Conservation (phyloP, 2,329 filamentous ascomycete species). For the Fusarium torreyae region DNA sequence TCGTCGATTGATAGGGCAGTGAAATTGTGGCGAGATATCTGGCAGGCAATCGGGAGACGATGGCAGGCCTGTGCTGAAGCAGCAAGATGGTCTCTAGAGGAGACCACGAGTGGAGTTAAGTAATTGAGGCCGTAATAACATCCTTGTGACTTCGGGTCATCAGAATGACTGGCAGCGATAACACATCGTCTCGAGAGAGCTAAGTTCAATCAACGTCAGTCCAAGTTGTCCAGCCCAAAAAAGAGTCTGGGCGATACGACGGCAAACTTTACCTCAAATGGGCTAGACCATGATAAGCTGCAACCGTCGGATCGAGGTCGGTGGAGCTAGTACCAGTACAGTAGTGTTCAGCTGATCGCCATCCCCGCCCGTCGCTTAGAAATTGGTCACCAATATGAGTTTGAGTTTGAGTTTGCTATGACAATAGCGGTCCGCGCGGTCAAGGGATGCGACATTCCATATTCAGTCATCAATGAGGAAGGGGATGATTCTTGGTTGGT, state of each 20-base stretch:
- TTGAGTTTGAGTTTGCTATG: not conserved
- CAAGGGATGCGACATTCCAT: not conserved
- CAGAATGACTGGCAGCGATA: not conserved
- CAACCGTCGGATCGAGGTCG: conserved; percentile 19
- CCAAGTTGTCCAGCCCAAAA: too few species aligned
- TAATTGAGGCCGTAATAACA: not conserved
- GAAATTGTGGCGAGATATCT: not conserved
- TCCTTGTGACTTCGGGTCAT: too few species aligned
- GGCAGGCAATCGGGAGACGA: not conserved
- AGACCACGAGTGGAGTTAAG: conserved; percentile 9
- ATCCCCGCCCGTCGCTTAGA: conserved; percentile 10
- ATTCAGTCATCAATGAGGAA: not conserved
- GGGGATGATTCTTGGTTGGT: not conserved
- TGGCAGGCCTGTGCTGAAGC: conserved; percentile 3
- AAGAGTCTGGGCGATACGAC: conserved; percentile 7
- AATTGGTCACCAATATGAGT: too few species aligned
- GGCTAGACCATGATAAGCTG: conserved; percentile 21
- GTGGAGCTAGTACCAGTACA: too few species aligned
- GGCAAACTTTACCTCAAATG: conserved; percentile 4
- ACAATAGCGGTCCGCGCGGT: conserved; percentile 27
- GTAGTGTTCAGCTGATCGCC: not conserved
- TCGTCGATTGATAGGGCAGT: accelerated
- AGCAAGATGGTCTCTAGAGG: not conserved
- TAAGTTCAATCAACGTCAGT: not conserved
- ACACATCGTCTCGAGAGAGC: not conserved